These are phyloP conservation scores for Aspergillus phoenicis DNA, from an alignment of 2,329 filamentous ascomycete species.

Conservation along the genomic window DNA sequence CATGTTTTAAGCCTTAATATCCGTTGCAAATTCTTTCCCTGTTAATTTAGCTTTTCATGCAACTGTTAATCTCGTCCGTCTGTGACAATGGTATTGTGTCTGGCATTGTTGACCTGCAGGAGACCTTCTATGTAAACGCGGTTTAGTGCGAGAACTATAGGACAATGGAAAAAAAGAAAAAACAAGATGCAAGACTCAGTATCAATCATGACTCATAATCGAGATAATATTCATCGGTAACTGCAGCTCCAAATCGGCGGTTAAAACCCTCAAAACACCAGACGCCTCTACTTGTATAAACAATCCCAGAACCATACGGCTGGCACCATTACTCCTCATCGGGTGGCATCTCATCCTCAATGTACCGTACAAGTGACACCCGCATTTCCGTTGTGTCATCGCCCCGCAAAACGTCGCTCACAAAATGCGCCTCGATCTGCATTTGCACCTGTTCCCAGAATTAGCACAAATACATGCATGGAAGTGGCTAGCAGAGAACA, in stretches of 20 bases:
- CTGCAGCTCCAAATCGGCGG: constrained; percentile 5
- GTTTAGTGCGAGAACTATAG: neutral
- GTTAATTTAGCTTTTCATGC: neutral
- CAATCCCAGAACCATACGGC: neutral
- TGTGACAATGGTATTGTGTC: neutral
- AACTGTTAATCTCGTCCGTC: neutral
- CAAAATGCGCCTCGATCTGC: constrained; percentile 96
- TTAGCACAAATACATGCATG: neutral
- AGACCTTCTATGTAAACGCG: neutral
- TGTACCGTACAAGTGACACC: constrained; percentile 86
- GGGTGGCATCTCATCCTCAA: constrained; percentile 95
- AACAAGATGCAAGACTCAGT: neutral
- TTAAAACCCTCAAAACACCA: constrained; percentile 28
- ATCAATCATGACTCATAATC: neutral
- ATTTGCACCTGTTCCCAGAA: constrained; percentile 70
- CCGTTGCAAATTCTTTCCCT: neutral
- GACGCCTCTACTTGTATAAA: constrained; percentile 20
- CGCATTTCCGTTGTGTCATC: constrained; percentile 98
- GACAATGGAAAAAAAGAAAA: neutral
- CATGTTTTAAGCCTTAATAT: neutral
- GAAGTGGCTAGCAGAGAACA: neutral
- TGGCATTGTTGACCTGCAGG: neutral
- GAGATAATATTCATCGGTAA: neutral
- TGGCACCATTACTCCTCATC: constrained; percentile 76
- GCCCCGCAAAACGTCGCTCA: constrained; percentile 87